These are phyloP conservation scores for Suillus occidentalis DNA, from an alignment of 768 basidiomycete genomes.

Conservation along the genomic window DNA sequence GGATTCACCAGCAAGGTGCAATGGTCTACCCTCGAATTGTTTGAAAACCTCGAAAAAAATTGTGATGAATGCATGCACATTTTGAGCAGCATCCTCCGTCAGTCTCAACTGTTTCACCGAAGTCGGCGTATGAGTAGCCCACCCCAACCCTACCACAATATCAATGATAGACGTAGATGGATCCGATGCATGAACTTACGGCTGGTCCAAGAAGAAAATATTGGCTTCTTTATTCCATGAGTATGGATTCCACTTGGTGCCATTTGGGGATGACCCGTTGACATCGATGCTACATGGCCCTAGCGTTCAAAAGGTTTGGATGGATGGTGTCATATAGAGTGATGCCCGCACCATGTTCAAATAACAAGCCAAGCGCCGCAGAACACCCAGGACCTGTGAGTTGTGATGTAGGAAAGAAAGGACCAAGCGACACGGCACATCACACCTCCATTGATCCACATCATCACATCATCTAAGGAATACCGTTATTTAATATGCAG, in stretches of 20 bases:
- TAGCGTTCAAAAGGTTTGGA: slow-evolving; percentile 31
- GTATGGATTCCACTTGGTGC: slow-evolving; percentile 62
- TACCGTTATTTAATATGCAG: not conserved
- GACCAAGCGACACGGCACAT: slow-evolving; percentile 16
- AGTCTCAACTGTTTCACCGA: slow-evolving; percentile 67
- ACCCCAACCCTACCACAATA: slow-evolving; percentile 53
- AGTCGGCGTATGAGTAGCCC: slow-evolving; percentile 72
- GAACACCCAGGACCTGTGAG: slow-evolving; percentile 56
- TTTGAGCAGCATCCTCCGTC: slow-evolving; percentile 78
- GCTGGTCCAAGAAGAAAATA: slow-evolving; percentile 74
- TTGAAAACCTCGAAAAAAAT: slow-evolving; percentile 82
- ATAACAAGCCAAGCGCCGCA: slow-evolving; percentile 55
- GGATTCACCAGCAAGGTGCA: slow-evolving; percentile 73
- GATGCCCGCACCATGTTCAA: slow-evolving; percentile 47
- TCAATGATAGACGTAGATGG: not conserved
- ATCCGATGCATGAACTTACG: slow-evolving; percentile 25
- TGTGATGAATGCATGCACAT: slow-evolving; percentile 71
- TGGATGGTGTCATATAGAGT: slow-evolving; percentile 29
- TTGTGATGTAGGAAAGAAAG: slow-evolving; percentile 1
- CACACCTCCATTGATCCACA: slow-evolving; percentile 69
- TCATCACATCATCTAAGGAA: slow-evolving; percentile 56
- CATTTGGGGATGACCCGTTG: slow-evolving; percentile 52
- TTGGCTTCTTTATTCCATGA: slow-evolving; percentile 68
- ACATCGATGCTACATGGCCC: slow-evolving; percentile 65
- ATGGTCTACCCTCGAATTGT: slow-evolving; percentile 63